Conservation (phyloP, 306 rosid species). For the Citrullus mucosospermus region DNA sequence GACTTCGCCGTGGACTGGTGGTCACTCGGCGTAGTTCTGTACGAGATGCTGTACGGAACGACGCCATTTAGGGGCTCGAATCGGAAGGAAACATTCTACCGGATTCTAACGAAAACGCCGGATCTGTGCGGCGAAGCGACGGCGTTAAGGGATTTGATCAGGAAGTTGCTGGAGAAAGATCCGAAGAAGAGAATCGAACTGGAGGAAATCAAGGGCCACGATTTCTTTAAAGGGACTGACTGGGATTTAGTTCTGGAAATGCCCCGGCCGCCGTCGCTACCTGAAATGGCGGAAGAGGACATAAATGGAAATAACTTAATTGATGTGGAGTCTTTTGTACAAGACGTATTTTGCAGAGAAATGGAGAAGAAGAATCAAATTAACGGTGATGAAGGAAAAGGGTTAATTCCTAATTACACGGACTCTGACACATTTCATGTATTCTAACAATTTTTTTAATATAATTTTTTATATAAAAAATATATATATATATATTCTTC, state of each 20-base stretch:
- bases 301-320: constrained; percentile 10
- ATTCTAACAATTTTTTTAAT: not conserved
- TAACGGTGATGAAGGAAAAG: not conserved
- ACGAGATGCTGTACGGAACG: constrained; percentile 63
- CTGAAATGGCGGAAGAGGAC: constrained; percentile 25
- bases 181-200: constrained; percentile 43
- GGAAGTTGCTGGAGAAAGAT: constrained; percentile 45
- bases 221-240: constrained; percentile 37
- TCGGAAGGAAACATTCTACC: constrained; percentile 62
- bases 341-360: constrained; percentile 28
- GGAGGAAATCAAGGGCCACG: constrained; percentile 52
- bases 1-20: constrained; percentile 87
- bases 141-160: constrained; percentile 44
- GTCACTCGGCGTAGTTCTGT: constrained; percentile 61
- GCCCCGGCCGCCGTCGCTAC: constrained; percentile 63
- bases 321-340: constrained; percentile 52
- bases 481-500: too few relatives aligned
- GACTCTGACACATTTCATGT: not conserved
- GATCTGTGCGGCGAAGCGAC: constrained; percentile 44
- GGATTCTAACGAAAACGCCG: constrained; percentile 29
- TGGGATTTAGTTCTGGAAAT: constrained; percentile 49
- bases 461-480: not conserved
- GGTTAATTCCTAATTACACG: not conserved
- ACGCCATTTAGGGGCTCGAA: constrained; percentile 61
- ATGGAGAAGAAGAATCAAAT: not conserved